phyloP scores from a whole-genome alignment of 257 asterid species.

The Scutellaria baicalensis region DNA sequence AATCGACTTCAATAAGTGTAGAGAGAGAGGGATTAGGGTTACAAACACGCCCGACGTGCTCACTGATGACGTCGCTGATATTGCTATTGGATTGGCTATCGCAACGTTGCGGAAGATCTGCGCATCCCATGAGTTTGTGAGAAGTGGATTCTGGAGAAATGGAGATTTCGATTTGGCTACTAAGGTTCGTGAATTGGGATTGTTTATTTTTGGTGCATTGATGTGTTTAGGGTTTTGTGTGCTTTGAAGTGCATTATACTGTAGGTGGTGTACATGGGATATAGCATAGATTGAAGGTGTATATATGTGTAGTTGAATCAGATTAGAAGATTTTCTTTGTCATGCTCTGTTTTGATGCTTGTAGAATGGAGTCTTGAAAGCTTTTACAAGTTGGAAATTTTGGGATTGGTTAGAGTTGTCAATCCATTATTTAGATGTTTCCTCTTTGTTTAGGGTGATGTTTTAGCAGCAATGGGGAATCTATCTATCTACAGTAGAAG shows the following conservation, averaged over 20 bases:
- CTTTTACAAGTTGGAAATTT: no score
- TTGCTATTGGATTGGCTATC: slow-evolving; percentile 46
- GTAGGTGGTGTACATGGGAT: no score
- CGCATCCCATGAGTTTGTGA: slow-evolving; percentile 40
- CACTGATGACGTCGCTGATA: slow-evolving; percentile 73
- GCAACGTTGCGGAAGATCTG: slow-evolving; percentile 50
- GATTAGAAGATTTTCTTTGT: no score
- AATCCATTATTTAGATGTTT: no score
- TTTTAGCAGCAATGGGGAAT: no score
- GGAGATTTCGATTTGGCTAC: slow-evolving; percentile 35
- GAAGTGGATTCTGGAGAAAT: slow-evolving; percentile 44
- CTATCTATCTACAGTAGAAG: no score
- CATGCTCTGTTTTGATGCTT: no score
- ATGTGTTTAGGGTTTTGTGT: background rate
- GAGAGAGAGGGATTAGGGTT: slow-evolving; percentile 62
- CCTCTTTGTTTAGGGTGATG: no score
- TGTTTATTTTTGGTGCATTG: background rate
- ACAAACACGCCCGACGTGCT: slow-evolving; percentile 87
- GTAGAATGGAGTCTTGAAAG: no score
- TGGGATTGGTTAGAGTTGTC: no score
- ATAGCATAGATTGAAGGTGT: no score
- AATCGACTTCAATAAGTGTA: slow-evolving; percentile 56
- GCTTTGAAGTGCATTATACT: background rate
- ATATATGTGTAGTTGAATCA: no score
- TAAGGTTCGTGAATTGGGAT: slow-evolving; percentile 31